phyloP scores from a whole-genome alignment of 192 early-diverging fungal genomes.

The Coemansia reversa region DNA sequence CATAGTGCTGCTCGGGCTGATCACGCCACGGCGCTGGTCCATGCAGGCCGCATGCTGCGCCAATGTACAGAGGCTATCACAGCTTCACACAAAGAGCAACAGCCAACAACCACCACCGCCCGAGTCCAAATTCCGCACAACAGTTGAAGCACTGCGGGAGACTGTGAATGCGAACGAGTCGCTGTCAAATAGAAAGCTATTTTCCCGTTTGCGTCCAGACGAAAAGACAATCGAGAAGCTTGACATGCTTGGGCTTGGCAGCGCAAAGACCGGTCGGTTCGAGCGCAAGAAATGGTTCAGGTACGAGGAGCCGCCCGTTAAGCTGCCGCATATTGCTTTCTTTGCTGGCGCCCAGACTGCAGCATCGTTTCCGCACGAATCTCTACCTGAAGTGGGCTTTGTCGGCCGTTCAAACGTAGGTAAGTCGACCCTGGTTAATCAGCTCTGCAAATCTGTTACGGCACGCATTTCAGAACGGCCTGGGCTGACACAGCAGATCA shows the following conservation, averaged over 20 bases:
- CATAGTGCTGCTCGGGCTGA: no score
- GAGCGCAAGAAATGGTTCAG: constrained; percentile 49
- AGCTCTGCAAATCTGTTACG: constrained; percentile 58
- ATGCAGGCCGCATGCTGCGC: no score
- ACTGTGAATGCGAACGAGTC: constrained; percentile 8
- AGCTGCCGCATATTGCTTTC: constrained; percentile 46
- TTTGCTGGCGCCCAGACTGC: constrained; percentile 50
- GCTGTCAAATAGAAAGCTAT: constrained; percentile 47
- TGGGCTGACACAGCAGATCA: constrained; percentile 77
- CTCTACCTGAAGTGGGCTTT: constrained; percentile 53
- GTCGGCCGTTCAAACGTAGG: constrained; percentile 77
- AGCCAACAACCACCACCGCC: background rate
- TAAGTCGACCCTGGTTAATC: constrained; percentile 75
- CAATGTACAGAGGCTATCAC: no score
- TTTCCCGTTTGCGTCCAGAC: constrained; percentile 39
- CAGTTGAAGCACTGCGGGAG: constrained; percentile 30
- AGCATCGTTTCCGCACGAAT: constrained; percentile 39
- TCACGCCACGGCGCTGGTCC: no score
- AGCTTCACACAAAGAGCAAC: constrained; percentile 5
- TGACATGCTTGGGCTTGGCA: constrained; percentile 44
- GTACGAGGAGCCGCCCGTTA: constrained; percentile 42
- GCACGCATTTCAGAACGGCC: constrained; percentile 71
- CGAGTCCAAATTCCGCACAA: constrained; percentile 21
- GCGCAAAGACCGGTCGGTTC: constrained; percentile 40
- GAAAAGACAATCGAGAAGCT: constrained; percentile 37